These are phyloP conservation scores for Durusdinium trenchii DNA, from an alignment of 73 alveolate genomes.

Conservation along the genomic window DNA sequence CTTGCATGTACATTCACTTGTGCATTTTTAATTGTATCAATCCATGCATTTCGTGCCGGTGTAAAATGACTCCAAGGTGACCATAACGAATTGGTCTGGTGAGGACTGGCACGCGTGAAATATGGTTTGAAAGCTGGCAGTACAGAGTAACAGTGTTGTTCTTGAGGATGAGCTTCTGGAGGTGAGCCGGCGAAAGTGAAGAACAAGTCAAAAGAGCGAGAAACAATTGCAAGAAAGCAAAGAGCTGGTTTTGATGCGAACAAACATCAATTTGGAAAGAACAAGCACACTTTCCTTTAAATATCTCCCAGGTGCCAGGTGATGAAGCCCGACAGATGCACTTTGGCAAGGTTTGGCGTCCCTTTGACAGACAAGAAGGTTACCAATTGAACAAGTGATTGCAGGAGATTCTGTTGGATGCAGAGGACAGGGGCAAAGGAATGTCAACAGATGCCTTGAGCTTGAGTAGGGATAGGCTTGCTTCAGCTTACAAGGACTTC, in stretches of 20 bases:
- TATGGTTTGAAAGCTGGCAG: too few relatives aligned
- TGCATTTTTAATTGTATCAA: background rate
- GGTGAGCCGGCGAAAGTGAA: constrained; percentile 5
- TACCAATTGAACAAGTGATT: background rate
- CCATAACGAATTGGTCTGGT: constrained; percentile 66
- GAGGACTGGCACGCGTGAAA: constrained; percentile 20
- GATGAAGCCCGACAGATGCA: constrained; percentile 20
- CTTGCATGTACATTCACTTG: background rate
- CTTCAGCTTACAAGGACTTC: constrained; percentile 27
- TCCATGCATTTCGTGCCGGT: background rate
- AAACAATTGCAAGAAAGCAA: background rate
- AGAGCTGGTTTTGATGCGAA: background rate
- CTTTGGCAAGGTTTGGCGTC: constrained; percentile 48
- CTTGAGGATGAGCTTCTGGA: background rate
- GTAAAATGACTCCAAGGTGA: background rate
- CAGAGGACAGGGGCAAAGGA: constrained; percentile 6
- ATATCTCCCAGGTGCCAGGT: constrained; percentile 61
- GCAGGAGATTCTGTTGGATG: constrained; percentile 53
- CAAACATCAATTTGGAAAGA: background rate
- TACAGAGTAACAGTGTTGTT: too few relatives aligned
- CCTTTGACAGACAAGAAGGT: background rate
- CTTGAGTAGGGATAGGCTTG: background rate
- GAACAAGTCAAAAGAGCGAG: background rate
- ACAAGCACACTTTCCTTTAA: background rate
- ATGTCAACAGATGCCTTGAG: background rate